Percentiles rank a stretch among this genome's conserved stretches.
Conservation (phyloP, 1,139 yeast genomes). For the Geotrichum citri-aurantii region DNA sequence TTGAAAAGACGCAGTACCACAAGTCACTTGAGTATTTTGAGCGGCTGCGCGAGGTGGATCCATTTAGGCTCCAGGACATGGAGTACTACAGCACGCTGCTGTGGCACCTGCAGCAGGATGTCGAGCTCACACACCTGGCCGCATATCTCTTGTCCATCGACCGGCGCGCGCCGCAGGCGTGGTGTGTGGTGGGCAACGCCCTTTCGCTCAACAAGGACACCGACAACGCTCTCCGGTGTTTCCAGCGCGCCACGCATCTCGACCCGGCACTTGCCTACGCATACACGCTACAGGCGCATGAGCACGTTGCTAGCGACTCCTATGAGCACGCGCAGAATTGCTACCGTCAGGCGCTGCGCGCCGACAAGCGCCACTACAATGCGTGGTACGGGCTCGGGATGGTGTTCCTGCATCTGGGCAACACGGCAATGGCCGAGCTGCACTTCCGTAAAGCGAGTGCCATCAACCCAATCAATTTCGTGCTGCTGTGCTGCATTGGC, state of each 20-base stretch:
- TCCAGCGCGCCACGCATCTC: conserved; percentile 67
- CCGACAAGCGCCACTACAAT: conserved; percentile 82
- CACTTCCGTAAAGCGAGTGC: conserved; percentile 84
- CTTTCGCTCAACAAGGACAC: conserved; percentile 80
- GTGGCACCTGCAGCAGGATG: conserved; percentile 87
- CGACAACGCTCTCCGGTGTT: conserved; percentile 85
- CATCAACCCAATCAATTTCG: conserved; percentile 86
- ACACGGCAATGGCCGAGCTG: conserved; percentile 73
- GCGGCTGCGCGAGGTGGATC: conserved; percentile 59
- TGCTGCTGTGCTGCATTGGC: conserved; percentile 88
- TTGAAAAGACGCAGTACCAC: conserved; percentile 81
- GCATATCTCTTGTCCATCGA: conserved; percentile 71
- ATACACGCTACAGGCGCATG: conserved; percentile 91
- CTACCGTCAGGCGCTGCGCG: conserved; percentile 70
- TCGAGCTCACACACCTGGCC: conserved; percentile 73
- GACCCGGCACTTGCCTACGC: conserved; percentile 60
- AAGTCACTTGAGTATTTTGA: conserved; percentile 63
- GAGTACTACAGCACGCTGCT: conserved; percentile 82
- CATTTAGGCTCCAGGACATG: conserved; percentile 84
- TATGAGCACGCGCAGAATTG: conserved; percentile 84
- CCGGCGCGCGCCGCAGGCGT: conserved; percentile 67
- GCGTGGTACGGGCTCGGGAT: conserved; percentile 96
- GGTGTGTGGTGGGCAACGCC: conserved; percentile 90
- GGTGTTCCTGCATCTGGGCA: conserved; percentile 86
- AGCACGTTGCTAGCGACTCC: conserved; percentile 79